Evolutionary conservation across 2,329 filamentous ascomycete species (phyloP).

Genomic region (Parasarocladium wereldwijsianum): DNA sequence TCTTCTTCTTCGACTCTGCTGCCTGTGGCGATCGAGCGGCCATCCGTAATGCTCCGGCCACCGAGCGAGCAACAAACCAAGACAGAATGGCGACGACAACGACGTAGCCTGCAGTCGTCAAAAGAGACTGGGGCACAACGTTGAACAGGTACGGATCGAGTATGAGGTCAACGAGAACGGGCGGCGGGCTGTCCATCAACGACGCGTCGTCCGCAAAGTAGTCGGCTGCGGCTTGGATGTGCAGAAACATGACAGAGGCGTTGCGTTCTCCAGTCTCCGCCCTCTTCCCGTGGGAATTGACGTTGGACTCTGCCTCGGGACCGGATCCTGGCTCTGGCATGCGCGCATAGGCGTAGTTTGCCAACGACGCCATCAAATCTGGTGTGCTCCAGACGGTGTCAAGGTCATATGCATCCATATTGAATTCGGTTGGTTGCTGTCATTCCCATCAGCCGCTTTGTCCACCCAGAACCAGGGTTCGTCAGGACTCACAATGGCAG

Average conservation of each 20-base stretch:
- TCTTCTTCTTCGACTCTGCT: constrained; percentile 20
- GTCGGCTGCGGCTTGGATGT: constrained; percentile 62
- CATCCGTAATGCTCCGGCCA: constrained; percentile 12
- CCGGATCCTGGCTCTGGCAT: constrained; percentile 16
- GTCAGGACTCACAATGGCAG: constrained; percentile 59
- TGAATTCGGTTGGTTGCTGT: constrained; percentile 81
- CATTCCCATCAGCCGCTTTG: neutral
- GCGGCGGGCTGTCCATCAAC: constrained; percentile 61
- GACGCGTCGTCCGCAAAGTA: constrained; percentile 64
- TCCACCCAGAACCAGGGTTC: neutral
- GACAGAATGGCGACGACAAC: constrained; percentile 38
- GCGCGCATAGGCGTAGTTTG: constrained; percentile 40
- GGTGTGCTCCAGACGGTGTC: constrained; percentile 45
- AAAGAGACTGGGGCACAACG: constrained; percentile 61
- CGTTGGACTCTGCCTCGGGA: constrained; percentile 5
- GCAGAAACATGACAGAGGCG: constrained; percentile 53
- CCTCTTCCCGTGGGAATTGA: neutral
- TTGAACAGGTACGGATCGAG: constrained; percentile 78
- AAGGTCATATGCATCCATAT: constrained; percentile 49
- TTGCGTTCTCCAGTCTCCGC: neutral
- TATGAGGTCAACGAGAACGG: constrained; percentile 66
- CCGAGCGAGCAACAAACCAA: constrained; percentile 26
- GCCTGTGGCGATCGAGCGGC: constrained; percentile 6
- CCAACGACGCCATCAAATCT: constrained; percentile 49
- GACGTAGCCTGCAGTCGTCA: constrained; percentile 59